Percentiles rank a stretch among this genome's conserved stretches.
Evolutionary conservation across 2,329 filamentous ascomycete species (phyloP).

Genomic region (Rhynchosporium secalis): DNA sequence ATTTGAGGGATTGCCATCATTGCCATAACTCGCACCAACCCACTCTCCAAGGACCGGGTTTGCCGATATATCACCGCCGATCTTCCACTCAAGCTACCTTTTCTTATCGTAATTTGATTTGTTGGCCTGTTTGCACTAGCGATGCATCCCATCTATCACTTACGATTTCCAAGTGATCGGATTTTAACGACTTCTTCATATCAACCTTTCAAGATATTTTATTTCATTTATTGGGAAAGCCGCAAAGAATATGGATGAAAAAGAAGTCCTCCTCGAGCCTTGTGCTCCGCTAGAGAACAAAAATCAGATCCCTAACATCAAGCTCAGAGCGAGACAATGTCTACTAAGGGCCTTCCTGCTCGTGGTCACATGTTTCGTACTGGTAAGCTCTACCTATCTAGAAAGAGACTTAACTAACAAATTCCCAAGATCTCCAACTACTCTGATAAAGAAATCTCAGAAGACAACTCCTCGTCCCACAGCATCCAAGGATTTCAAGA

Average conservation of each 20-base stretch:
- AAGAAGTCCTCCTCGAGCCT: constrained; percentile 3
- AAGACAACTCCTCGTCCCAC: constrained; percentile 8
- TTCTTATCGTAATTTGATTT: constrained; percentile 7
- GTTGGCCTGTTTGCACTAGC: not conserved
- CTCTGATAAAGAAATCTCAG: constrained; percentile 9
- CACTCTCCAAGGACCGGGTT: constrained; percentile 3
- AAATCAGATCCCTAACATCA: not conserved
- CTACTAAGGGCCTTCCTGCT: constrained; percentile 17
- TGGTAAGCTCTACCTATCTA: constrained; percentile 15
- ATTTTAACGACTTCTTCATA: not conserved
- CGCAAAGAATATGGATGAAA: constrained; percentile 11
- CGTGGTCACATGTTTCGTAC: constrained; percentile 19
- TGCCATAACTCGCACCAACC: not conserved
- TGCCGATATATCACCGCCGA: constrained; percentile 4
- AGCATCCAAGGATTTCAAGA: constrained; percentile 40
- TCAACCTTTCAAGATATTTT: not conserved
- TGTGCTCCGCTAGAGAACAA: not conserved
- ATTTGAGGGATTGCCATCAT: not conserved
- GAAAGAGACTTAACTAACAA: not conserved
- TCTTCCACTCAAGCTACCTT: not conserved
- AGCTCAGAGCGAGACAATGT: constrained; percentile 15
- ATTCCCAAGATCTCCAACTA: constrained; percentile 10
- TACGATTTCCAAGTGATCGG: not conserved
- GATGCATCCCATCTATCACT: constrained; percentile 9
- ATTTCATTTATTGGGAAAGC: not conserved